phyloP scores from a whole-genome alignment of 257 asterid genomes.

The Solanum corneliomulleri region DNA sequence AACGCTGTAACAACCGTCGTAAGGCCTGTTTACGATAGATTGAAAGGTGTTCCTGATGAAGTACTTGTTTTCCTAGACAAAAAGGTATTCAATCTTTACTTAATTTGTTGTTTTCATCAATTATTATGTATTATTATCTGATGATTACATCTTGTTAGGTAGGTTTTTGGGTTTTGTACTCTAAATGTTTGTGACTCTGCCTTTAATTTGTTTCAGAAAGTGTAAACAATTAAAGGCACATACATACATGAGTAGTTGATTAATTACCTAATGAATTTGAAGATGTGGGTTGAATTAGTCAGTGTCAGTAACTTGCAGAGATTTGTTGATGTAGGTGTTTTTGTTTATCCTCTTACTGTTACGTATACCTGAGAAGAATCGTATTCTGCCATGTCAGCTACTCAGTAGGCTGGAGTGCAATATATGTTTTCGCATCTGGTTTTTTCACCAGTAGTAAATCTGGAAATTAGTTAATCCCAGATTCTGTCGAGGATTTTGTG shows the following conservation, averaged over 20 bases:
- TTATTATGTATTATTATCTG: not conserved
- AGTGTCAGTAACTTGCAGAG: not conserved
- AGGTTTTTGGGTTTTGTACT: not conserved
- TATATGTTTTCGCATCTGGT: not conserved
- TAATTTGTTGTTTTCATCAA: not conserved
- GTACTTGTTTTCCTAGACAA: slow-evolving; percentile 49
- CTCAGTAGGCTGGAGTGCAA: not conserved
- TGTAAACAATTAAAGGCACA: not conserved
- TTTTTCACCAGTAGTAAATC: not conserved
- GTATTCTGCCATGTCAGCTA: not conserved
- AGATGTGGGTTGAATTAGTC: not conserved
- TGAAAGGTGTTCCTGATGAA: slow-evolving; percentile 42
- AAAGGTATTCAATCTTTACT: slow-evolving; percentile 29
- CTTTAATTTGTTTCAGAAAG: not conserved
- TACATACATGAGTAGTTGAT: not conserved
- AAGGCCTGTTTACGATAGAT: slow-evolving; percentile 42
- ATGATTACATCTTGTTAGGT: not conserved
- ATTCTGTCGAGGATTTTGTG: not conserved
- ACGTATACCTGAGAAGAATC: not conserved
- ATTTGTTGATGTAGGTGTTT: not conserved
- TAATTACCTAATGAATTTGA: not conserved
- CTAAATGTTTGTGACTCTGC: not conserved
- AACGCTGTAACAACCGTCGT: slow-evolving; percentile 43
- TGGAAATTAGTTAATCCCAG: not conserved
- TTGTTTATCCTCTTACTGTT: not conserved